Percentiles rank a stretch among this genome's conserved stretches.
Conservation (phyloP, 1,284 basidiomycete genomes). For the Takashimella tepidaria region DNA sequence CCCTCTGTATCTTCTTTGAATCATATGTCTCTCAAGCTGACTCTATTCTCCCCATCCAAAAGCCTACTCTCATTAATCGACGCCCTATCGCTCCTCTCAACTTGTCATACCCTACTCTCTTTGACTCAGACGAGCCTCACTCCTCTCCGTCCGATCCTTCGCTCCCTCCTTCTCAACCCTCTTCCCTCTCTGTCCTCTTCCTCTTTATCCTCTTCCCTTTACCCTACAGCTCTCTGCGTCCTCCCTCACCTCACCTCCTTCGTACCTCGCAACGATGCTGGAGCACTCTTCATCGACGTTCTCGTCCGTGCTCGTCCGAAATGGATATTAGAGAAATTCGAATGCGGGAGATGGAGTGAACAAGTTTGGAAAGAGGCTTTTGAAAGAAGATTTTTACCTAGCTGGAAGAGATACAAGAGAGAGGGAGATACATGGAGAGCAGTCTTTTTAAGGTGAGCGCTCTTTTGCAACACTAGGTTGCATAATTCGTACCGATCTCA, state of each 20-base stretch:
- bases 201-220: too few relatives aligned
- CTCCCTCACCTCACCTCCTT: conserved; percentile 33
- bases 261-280: conserved; percentile 17
- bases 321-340: conserved; percentile 42
- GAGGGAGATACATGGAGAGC: conserved; percentile 39
- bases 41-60: conserved; percentile 15
- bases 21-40: background rate
- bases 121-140: conserved; percentile 31
- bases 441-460: conserved; percentile 32
- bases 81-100: conserved; percentile 15
- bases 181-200: too few relatives aligned
- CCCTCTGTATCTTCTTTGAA: too few relatives aligned
- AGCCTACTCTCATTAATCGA: conserved; percentile 32
- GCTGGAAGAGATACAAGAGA: conserved; percentile 37
- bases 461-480: background rate
- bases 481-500: background rate
- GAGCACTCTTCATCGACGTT: conserved; percentile 28
- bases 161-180: conserved; percentile 15
- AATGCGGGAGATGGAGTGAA: conserved; percentile 30
- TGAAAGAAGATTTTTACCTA: conserved; percentile 35
- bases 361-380: conserved; percentile 38
- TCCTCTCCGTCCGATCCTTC: conserved; percentile 29
- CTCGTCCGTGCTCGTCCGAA: conserved; percentile 32
- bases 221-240: conserved; percentile 27
- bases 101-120: conserved; percentile 17